Evolutionary conservation across 805 yeast genomes (phyloP).

Genomic region (Vanderwaltozyma yarrowii): DNA sequence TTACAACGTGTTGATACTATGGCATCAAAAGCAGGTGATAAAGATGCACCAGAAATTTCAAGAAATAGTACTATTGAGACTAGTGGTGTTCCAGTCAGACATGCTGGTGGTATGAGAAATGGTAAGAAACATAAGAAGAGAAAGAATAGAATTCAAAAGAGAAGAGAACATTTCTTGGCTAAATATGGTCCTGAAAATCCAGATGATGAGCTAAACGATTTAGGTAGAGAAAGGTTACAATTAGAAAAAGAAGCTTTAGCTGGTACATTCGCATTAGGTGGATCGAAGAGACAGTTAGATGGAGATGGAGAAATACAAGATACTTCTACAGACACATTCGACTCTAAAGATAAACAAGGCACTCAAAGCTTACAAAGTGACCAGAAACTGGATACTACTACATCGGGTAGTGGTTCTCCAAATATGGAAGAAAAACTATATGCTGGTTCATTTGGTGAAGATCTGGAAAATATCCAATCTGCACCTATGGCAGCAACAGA

Average conservation of each 20-base stretch:
- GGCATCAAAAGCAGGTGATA: not conserved
- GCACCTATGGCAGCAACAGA: not conserved
- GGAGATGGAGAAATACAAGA: not conserved
- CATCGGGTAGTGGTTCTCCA: not conserved
- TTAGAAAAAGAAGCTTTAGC: slow-evolving; percentile 36
- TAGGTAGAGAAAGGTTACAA: slow-evolving; percentile 30
- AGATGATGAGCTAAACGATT: slow-evolving; percentile 22
- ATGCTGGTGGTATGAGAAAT: slow-evolving; percentile 67
- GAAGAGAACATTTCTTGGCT: slow-evolving; percentile 3
- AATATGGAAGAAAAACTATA: slow-evolving; percentile 2
- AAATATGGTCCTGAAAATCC: slow-evolving; percentile 12
- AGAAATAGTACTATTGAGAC: slow-evolving; percentile 43
- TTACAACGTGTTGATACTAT: slow-evolving; percentile 71
- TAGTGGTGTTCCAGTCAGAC: slow-evolving; percentile 53
- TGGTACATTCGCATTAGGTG: slow-evolving; percentile 34
- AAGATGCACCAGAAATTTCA: slow-evolving; percentile 5
- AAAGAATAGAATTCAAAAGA: slow-evolving; percentile 2
- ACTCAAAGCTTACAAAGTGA: not conserved
- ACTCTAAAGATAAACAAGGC: not conserved
- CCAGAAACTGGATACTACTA: not conserved
- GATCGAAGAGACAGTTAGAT: slow-evolving; percentile 7
- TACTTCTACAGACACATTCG: not conserved
- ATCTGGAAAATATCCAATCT: not conserved
- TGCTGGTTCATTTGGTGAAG: not conserved
- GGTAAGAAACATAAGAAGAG: slow-evolving; percentile 24